Conservation (phyloP, 2,329 filamentous ascomycete genomes). For the Neonectria sp. region DNA sequence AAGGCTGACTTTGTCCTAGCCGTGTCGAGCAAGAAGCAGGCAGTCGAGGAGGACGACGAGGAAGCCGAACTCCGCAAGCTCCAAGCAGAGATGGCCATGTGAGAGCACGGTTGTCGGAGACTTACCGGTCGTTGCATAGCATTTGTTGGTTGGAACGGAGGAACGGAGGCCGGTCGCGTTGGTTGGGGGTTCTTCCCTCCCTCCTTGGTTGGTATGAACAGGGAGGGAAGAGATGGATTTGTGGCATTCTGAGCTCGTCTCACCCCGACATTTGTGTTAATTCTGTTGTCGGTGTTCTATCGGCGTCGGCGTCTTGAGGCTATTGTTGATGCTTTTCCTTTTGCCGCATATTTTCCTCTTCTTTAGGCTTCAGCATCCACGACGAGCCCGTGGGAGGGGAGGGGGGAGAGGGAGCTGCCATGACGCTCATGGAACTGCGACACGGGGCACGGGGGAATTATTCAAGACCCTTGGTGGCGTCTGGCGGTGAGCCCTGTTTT, state of each 20-base stretch:
- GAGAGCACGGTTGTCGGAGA: slow-evolving; percentile 43
- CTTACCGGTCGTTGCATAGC: slow-evolving; percentile 44
- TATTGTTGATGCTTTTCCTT: slow-evolving; percentile 45
- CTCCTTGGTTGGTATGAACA: slow-evolving; percentile 26
- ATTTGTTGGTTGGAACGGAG: slow-evolving; percentile 38
- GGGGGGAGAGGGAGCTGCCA: slow-evolving; percentile 17
- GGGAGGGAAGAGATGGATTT: slow-evolving; percentile 38
- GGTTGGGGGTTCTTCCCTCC: slow-evolving; percentile 16
- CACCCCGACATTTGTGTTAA: slow-evolving; percentile 36
- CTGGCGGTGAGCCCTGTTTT: slow-evolving; percentile 31
- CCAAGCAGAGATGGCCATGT: slow-evolving; percentile 98
- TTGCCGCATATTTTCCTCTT: slow-evolving; percentile 38
- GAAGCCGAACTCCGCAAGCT: slow-evolving; percentile 94
- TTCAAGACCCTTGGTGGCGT: slow-evolving; percentile 22
- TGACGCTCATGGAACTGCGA: slow-evolving; percentile 22
- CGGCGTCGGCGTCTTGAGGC: slow-evolving; percentile 53
- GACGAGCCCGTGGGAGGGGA: slow-evolving; percentile 15
- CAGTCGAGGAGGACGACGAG: slow-evolving; percentile 88
- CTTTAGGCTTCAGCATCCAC: slow-evolving; percentile 30
- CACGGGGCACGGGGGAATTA: slow-evolving; percentile 13
- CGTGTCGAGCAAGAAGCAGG: slow-evolving; percentile 56
- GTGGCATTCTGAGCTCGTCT: slow-evolving; percentile 30
- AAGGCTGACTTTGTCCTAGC: slow-evolving; percentile 46
- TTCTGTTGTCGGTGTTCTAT: slow-evolving; percentile 47
- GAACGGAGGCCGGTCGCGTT: slow-evolving; percentile 16